phyloP scores from a whole-genome alignment of 2,329 filamentous ascomycete genomes.

The Diplodia corticola region DNA sequence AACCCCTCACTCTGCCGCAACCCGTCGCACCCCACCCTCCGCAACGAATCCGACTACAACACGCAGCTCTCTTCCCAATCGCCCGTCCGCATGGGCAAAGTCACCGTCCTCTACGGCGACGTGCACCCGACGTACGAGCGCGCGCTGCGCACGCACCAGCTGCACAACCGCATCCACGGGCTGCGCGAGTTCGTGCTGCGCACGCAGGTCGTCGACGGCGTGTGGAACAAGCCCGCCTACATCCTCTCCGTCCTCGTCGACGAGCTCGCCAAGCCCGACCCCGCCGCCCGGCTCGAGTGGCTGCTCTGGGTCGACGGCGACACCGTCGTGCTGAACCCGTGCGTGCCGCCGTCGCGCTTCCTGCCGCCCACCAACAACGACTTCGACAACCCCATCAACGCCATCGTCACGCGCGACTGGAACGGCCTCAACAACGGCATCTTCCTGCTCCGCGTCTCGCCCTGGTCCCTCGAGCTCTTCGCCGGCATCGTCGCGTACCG shows the following conservation, averaged over 20 bases:
- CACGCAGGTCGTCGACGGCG: not conserved
- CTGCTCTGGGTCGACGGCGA: slow-evolving; percentile 14
- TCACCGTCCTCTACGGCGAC: slow-evolving; percentile 21
- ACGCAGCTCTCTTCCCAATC: not conserved
- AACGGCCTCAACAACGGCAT: slow-evolving; percentile 48
- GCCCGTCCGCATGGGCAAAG: slow-evolving; percentile 15
- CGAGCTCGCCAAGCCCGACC: not conserved
- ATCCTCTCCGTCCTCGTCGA: not conserved
- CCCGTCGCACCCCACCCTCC: not conserved
- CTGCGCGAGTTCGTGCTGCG: slow-evolving; percentile 39
- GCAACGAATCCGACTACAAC: slow-evolving; percentile 18
- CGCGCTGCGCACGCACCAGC: slow-evolving; percentile 37
- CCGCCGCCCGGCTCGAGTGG: not conserved
- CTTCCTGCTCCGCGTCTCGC: slow-evolving; percentile 44
- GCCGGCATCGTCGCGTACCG: slow-evolving; percentile 42
- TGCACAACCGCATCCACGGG: slow-evolving; percentile 37
- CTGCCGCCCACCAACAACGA: not conserved
- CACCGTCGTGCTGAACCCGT: slow-evolving; percentile 14
- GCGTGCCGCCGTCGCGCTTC: not conserved
- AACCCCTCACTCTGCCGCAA: not conserved
- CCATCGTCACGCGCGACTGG: slow-evolving; percentile 42
- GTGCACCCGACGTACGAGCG: slow-evolving; percentile 34
- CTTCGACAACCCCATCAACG: not conserved
- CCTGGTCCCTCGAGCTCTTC: slow-evolving; percentile 44
- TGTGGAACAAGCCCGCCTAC: slow-evolving; percentile 3